Base-by-base conservation (phyloP, 2,329 filamentous ascomycete species). In the Sclerotiophoma versabilis region DNA sequence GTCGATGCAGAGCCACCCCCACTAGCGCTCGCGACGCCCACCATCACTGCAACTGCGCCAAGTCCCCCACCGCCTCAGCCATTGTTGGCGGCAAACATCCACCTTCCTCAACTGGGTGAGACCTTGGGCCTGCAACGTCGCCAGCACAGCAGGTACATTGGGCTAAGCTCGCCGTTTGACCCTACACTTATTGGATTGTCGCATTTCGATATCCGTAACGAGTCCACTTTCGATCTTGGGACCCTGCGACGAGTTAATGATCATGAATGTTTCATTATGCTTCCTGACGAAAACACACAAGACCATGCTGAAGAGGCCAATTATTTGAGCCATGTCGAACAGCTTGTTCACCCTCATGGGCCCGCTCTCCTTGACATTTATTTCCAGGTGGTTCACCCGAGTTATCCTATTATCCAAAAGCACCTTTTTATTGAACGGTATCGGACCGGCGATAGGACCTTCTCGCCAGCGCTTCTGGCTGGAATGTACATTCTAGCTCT, bases 401-500 rank as follows among this genome's bases (percentile, higher is more conserved):
- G 84, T 62, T 93, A 92, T 66, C 91, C 91, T 19, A 90, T 96
- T 63, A 82, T 95, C 32, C 89, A 95, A 70, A 93, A 92, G 76
- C 83, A 86, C 54, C 85, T 92, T 50, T 93, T 93, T 63, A 79
- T 90, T 58, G 89, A 93, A 72, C 89, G 90, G 68, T 91, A 93
- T 76, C 85, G 87, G 42, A 84, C 86, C 63, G 87, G 87, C 34
- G 85, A 90, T 65, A 84, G 84, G 48, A 87, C 90, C 62, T 90
- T 93, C 68, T 88, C 90, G 12, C 90, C 91, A 1, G 85, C 89
- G 10, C 79, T 95, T 22, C 80, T 96, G 14, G 90, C 90, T 26
- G 90, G 90, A 47, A 87, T 96, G 65, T 95, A 96, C 68, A 86
- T 96, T 20, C 79, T 96, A 20, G 91, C 92, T 8, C 84, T 96